Conservation (phyloP, 805 yeast species). For the Starmerella sp. region DNA sequence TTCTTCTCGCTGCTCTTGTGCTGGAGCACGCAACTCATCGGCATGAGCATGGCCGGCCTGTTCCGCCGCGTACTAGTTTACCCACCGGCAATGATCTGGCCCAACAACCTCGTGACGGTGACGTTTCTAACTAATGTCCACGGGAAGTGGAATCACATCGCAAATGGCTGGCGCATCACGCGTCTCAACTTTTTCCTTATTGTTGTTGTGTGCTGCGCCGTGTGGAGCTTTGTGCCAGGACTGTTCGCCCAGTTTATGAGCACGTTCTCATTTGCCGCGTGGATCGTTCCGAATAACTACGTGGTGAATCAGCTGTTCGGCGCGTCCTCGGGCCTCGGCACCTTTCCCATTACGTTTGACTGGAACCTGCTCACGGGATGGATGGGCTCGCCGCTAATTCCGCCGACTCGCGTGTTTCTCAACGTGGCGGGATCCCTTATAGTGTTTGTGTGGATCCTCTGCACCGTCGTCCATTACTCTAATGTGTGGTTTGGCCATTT, state of each 20-base stretch:
- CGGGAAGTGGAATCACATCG: constrained; percentile 38
- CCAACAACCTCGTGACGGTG: constrained; percentile 47
- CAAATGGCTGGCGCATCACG: constrained; percentile 52
- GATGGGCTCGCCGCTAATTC: constrained; percentile 52
- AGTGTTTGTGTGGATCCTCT: constrained; percentile 41
- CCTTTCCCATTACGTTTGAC: constrained; percentile 57
- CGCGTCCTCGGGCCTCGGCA: constrained; percentile 46
- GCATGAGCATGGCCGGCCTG: constrained; percentile 58
- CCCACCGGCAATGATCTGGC: constrained; percentile 62
- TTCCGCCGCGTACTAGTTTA: constrained; percentile 47
- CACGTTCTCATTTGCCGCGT: constrained; percentile 47
- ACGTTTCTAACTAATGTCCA: constrained; percentile 46
- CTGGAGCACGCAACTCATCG: constrained; percentile 51
- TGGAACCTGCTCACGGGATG: constrained; percentile 51
- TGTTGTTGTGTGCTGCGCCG: constrained; percentile 33
- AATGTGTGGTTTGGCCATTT: constrained; percentile 50
- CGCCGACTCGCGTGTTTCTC: constrained; percentile 41
- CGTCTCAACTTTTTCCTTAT: constrained; percentile 39
- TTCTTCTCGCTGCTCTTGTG: constrained; percentile 46
- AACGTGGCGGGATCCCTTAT: constrained; percentile 40
- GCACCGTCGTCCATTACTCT: constrained; percentile 43
- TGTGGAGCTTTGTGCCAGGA: constrained; percentile 53
- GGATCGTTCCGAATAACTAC: constrained; percentile 51
- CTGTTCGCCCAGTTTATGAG: constrained; percentile 49
- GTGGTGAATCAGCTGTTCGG: constrained; percentile 60